Base-by-base conservation (phyloP, 2,329 filamentous ascomycete genomes). In the Fusarium sp. region DNA sequence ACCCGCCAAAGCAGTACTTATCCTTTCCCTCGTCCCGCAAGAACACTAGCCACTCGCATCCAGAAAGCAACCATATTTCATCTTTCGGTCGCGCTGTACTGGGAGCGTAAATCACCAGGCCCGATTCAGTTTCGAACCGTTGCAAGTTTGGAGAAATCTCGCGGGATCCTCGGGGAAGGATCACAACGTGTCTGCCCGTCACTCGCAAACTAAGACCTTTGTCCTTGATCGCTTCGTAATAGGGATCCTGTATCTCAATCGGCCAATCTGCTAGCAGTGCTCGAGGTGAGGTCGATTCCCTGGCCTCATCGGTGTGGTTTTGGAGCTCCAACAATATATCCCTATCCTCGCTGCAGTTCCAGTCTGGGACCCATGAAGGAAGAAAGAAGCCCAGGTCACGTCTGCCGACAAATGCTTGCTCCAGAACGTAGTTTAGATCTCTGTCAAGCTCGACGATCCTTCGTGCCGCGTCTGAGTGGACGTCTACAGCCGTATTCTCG, bases 101-200 rank as follows among this genome's bases (percentile, higher is more conserved):
- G 12, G 42, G 22, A 45, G 42, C 22, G 7, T 5, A 27, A 9
- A 27, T 6, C 4, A 27, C 17, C 42, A 45, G 22, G 42, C 22
- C 41, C 0, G 17, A 14, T 0, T 45, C 22, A 5, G 42, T 20
- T 14, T 45, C 17, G 17, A 45, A 45, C 42, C 0, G 22, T 45
- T 45, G 42, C 22, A 45, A 45, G 42, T 45, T 45, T 45, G 42
- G 22, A 45, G 42, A 45, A 45, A 45, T 45, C 17, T 45, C 22
- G 42, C 1, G 11, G 42, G 17, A 45, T 27, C 4, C 42, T 45
- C 4, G 22, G 17, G 22, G 3, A 4, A 45, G 22, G 5, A 17
- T 27, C 3, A 4, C 42, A 13, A 45, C 11, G 18, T 9, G 2
- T 4, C 11, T 45, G 11, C 42, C 42, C 7, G 17, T 45, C 4